Percentiles rank a stretch among this genome's conserved stretches.
Evolutionary conservation across 257 asterid genomes (phyloP).

Genomic region (Linderniella brevidens): DNA sequence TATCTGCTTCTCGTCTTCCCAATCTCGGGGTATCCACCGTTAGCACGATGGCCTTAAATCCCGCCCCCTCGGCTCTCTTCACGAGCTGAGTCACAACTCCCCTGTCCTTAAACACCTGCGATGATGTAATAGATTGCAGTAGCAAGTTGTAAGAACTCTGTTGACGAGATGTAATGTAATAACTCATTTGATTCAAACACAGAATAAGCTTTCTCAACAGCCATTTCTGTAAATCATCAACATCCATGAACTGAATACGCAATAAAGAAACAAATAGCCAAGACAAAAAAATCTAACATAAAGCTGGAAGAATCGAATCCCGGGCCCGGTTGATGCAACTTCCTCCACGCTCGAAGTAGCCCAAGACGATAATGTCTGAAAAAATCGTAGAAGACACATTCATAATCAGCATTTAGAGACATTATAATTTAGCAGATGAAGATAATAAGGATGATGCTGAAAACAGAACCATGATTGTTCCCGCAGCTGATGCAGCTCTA

Average conservation of each 20-base stretch:
- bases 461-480: slow-evolving; percentile 77
- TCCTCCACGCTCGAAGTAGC: slow-evolving; percentile 54
- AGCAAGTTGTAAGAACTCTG: too few relatives aligned
- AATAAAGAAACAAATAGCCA: too few relatives aligned
- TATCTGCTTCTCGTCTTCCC: slow-evolving; percentile 86
- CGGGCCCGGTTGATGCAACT: slow-evolving; percentile 68
- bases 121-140: not conserved
- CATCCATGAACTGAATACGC: too few relatives aligned
- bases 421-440: too few relatives aligned
- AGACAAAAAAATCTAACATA: slow-evolving; percentile 21
- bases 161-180: too few relatives aligned
- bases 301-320: slow-evolving; percentile 38
- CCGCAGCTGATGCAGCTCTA: slow-evolving; percentile 93
- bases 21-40: slow-evolving; percentile 82
- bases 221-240: too few relatives aligned
- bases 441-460: too few relatives aligned
- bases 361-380: slow-evolving; percentile 64
- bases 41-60: slow-evolving; percentile 90
- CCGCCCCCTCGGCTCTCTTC: slow-evolving; percentile 82
- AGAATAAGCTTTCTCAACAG: too few relatives aligned
- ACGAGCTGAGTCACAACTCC: slow-evolving; percentile 80
- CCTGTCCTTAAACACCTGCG: slow-evolving; percentile 86
- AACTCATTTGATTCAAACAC: too few relatives aligned
- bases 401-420: too few relatives aligned
- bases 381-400: not conserved